A percentile compares a stretch with the other conserved stretches of the same genome.
phyloP scores from a whole-genome alignment of 306 rosid species.

The Ormosia semicastrata region DNA sequence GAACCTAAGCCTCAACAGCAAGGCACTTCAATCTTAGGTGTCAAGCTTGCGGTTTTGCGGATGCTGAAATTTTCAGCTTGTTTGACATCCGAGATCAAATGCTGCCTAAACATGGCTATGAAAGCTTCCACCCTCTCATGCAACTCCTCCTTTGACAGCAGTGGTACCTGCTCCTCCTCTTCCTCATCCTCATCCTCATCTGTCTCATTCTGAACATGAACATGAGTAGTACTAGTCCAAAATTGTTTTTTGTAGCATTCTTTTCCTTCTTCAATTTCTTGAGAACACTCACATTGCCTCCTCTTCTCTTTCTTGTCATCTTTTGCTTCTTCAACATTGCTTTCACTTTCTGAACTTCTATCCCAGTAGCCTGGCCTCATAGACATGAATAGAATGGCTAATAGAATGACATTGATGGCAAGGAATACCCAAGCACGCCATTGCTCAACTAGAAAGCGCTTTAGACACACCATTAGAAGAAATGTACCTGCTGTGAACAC shows the following conservation, averaged over 20 bases:
- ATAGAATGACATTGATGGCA: conserved; percentile 65
- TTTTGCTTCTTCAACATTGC: conserved; percentile 18
- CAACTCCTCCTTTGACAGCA: conserved; percentile 80
- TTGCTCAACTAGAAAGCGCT: conserved; percentile 62
- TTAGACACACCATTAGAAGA: conserved; percentile 68
- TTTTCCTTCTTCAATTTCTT: conserved; percentile 35
- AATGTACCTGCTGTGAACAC: conserved; percentile 70
- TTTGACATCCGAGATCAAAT: conserved; percentile 76
- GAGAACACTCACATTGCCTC: conserved; percentile 8
- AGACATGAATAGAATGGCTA: conserved; percentile 80
- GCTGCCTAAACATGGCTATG: conserved; percentile 87
- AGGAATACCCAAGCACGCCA: conserved; percentile 91
- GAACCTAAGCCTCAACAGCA: conserved; percentile 31
- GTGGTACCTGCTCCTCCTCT: conserved; percentile 32
- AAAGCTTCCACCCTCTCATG: conserved; percentile 94
- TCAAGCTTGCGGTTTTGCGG: conserved; percentile 14
- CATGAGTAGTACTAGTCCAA: conserved; percentile 1
- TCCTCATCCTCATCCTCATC: conserved; percentile 29
- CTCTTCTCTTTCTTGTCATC: conserved; percentile 26
- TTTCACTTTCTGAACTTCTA: conserved; percentile 13
- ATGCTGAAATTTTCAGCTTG: conserved; percentile 34
- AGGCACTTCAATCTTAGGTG: conserved; percentile 34
- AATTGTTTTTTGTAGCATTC: conserved; percentile 26
- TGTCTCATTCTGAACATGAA: conserved; percentile 19
- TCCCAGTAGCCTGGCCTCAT: conserved; percentile 27